Base-by-base conservation (phyloP, 1,139 yeast species). In the Blastobotrys buckinghamii region DNA sequence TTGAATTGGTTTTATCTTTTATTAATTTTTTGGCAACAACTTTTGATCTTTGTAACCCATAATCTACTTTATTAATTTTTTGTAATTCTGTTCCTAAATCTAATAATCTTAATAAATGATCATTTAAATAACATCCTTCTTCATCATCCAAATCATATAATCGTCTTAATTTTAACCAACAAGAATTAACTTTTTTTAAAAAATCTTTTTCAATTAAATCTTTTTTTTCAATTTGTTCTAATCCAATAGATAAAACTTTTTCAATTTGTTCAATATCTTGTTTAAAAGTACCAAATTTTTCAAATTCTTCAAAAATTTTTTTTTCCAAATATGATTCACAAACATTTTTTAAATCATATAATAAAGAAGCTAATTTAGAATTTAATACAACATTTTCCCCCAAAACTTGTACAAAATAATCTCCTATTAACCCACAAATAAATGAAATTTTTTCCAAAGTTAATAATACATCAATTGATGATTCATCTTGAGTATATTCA, bases 401-500 rank as follows among this genome's bases (percentile, higher is more conserved):
- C 44, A 45, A 39, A 8, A 36, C 39, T 19, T 36, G 39, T 6
- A 16, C 22, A 36, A 36, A 36, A 40, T 51, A 53, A 41, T 40
- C 48, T 34, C 40, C 48, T 38, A 48, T 48, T 44, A 51, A 45
- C 27, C 36, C 50, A 30, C 44, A 44, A 38, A 39, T 49, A 45
- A 49, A 55, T 2, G 49, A 45, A 15, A 58, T 49, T 26, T 54
- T 48, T 30, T 54, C 55, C 4, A 54, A 40, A 22, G 51, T 35
- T 39, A 60, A 40, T 17, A 53, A 41, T 1, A 54, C 50, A 9
- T 57, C 54, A 17, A 62, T 55, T 1, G 61, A 47, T 10, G 43
- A 40, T 34, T 57, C 60, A 38, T 61, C 62, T 1, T 34, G 42
- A 6, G 47, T 27, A 34, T 58, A 60, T 8, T 57, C 61, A 5